phyloP scores from a whole-genome alignment of 2,329 filamentous ascomycete species.

The Celoporthe dispersa region DNA sequence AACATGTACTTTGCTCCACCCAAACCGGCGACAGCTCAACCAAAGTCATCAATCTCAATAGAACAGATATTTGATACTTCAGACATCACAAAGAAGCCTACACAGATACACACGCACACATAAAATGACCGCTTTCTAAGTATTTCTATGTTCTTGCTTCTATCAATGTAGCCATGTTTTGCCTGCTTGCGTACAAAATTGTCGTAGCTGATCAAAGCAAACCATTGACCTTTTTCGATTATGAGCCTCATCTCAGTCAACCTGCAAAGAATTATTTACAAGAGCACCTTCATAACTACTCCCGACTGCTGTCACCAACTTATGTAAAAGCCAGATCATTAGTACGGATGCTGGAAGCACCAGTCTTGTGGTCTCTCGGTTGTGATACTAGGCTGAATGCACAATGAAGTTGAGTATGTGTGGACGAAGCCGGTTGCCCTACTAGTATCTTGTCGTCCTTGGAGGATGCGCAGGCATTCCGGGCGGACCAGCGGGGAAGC shows the following conservation, averaged over 20 bases:
- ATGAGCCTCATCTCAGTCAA: background rate
- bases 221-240: background rate
- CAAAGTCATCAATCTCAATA: conserved; percentile 5
- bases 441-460: conserved; percentile 24
- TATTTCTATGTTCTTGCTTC: background rate
- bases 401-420: too few relatives aligned
- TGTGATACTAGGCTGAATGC: background rate
- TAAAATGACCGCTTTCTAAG: background rate
- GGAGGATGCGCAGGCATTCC: background rate
- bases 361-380: too few relatives aligned
- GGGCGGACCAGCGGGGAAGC: conserved; percentile 41
- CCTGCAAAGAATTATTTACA: background rate
- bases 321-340: background rate
- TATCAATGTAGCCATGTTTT: background rate
- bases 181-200: background rate
- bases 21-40: conserved; percentile 9
- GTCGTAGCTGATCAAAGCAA: background rate
- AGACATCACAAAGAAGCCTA: background rate
- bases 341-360: background rate
- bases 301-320: background rate
- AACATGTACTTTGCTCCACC: conserved; percentile 27
- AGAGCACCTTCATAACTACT: background rate
- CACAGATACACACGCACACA: conserved; percentile 4
- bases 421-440: too few relatives aligned
- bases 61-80: conserved; percentile 5